Evolutionary conservation across 257 asterid genomes (phyloP), one percentile per base, ranked within the genome.

Genomic region (Solanum ossicruentum): DNA sequence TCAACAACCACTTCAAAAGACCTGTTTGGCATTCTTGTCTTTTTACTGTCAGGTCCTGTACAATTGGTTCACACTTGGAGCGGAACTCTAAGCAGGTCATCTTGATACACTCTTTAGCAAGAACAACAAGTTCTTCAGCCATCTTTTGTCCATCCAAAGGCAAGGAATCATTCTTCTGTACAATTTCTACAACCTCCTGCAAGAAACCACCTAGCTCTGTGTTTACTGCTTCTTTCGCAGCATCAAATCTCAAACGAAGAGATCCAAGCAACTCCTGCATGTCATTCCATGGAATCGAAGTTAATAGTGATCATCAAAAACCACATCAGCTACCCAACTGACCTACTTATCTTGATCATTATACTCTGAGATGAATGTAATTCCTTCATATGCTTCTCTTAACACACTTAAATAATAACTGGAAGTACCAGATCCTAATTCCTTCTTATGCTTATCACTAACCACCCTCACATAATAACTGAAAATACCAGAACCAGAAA

Each of bases 221-320:
- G 91, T 93, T 90, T 89, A 96, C 96, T 55, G 91, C 93, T 87
- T 93, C 94, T 88, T 96, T 96, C 63, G 98, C 97, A 65, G 96
- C 93, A 88, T 93, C 98, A 88, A 96, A 96, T 90, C 92, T 93
- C 61, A 95, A 93, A 84, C 91, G 93, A 84, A 96, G 92, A 84
- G 98, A 93, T 88, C 93, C 92, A 87, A 96, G 63, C 85, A 96
- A 93, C 87, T 91, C 98, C 99, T 96, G 89, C 72, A 89, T 60
- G 28, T 57, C 86, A 89, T 84, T 84, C 65, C 6, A 83, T 83
- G 49, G 26, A 83, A 54, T 69, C 66, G 32, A 78, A 78, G 85
- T 65, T 83, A 66, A 51, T 47, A 47, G 26, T 55, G 65, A 71
- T 52, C 39, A 23, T 55, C 83, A 55, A 71, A 67, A 70, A 51